A percentile compares a stretch with the other conserved stretches of the same genome.
phyloP scores from a whole-genome alignment of 371 early-diverging fungal genomes.

The Actinomucor elegans region DNA sequence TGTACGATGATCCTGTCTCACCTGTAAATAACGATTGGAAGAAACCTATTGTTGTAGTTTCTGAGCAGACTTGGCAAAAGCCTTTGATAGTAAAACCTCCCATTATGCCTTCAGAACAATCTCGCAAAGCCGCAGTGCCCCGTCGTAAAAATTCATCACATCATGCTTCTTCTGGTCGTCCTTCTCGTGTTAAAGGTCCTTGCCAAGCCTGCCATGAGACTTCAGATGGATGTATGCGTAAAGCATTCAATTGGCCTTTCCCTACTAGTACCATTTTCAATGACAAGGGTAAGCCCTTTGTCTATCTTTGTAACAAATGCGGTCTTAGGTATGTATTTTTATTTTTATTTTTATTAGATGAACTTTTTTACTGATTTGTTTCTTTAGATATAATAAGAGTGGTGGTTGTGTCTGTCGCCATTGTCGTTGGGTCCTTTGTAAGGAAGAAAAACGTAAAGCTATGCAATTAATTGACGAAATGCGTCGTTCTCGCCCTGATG shows the following conservation, averaged over 20 bases:
- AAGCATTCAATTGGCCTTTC: slow-evolving; percentile 53
- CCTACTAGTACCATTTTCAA: slow-evolving; percentile 26
- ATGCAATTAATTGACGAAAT: slow-evolving; percentile 42
- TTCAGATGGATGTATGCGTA: slow-evolving; percentile 53
- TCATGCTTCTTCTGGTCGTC: slow-evolving; percentile 23
- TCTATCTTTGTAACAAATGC: slow-evolving; percentile 53
- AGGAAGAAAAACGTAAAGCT: slow-evolving; percentile 52
- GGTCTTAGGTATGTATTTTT: slow-evolving; percentile 34
- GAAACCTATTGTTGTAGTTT: background rate
- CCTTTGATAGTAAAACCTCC: too few species aligned
- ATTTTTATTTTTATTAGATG: too few species aligned
- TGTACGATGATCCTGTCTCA: slow-evolving; percentile 13
- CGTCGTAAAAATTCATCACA: background rate
- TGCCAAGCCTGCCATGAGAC: slow-evolving; percentile 49
- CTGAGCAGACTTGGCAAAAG: background rate
- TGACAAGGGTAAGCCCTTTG: slow-evolving; percentile 47
- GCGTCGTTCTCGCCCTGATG: slow-evolving; percentile 40
- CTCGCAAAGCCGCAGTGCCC: background rate
- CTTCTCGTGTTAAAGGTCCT: slow-evolving; percentile 43
- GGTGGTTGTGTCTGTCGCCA: slow-evolving; percentile 44
- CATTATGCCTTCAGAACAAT: background rate
- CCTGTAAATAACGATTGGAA: slow-evolving; percentile 4
- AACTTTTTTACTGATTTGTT: too few species aligned
- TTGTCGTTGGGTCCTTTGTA: slow-evolving; percentile 53
- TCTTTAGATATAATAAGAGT: slow-evolving; percentile 49